Evolutionary conservation across 352 stramenopile species (phyloP), one percentile per base, ranked within the genome.

Genomic region (Phytophthora colocasiae): DNA sequence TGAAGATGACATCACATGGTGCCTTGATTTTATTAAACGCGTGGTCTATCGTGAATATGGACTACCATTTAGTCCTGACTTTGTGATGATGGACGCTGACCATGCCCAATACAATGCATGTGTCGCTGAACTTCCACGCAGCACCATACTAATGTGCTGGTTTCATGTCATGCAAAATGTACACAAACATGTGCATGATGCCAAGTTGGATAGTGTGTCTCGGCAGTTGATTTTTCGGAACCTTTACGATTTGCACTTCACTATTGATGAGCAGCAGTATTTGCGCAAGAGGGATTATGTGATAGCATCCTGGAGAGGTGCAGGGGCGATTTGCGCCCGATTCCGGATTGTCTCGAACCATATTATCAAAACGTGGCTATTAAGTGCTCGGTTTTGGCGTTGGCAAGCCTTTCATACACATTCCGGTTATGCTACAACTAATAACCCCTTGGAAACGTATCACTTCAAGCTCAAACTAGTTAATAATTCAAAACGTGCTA

Each of bases 151-250:
- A 9, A 58, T 58, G 50, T 58, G 36, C 27, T 58, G 50, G 50
- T 58, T 48, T 27, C 24, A 48, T 39, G 27, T 47, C 15, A 48
- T 2, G 36, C 8, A 58, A 11, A 58, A 58, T 39, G 50, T 58
- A 0, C 9, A 14, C 8, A 48, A 39, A 32, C 22, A 31, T 39
- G 8, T 9, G 10, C 7, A 45, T 9, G 22, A 48, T 10, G 24
- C 11, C 14, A 39, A 29, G n/a, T 2, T 58, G 19, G 22, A 38
- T 58, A 0, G 14, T 2, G 14, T 47, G 0, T n/a, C 24, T 3
- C 34, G 26, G 7, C 11, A 27, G 9, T 7, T 47, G 2, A 39
- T 40, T 29, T 58, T 47, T 12, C 22, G 36, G 24, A 19, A 58
- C 17, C 6, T 58, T 22, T 48, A 58, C 9, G 50, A 48, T 47